A percentile compares a stretch with the other conserved stretches of the same genome.
phyloP scores from a whole-genome alignment of 805 yeast species.

The Candida silvicultrix region DNA sequence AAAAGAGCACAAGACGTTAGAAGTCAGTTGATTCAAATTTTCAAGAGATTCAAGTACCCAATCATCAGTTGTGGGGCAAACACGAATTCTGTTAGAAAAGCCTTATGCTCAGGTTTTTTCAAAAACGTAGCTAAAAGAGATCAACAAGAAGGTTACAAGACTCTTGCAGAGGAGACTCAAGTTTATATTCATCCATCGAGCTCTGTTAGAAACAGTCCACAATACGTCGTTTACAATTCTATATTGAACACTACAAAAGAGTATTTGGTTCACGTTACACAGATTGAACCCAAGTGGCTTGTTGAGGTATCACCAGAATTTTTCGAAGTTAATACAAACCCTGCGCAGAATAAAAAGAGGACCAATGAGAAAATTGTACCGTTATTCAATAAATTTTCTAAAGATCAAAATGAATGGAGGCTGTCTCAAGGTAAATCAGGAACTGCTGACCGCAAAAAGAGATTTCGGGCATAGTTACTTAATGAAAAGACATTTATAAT shows the following conservation, averaged over 20 bases:
- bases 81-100: constrained; percentile 49
- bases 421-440: constrained; percentile 21
- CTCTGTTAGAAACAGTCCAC: constrained; percentile 58
- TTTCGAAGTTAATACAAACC: constrained; percentile 45
- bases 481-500: too few relatives aligned
- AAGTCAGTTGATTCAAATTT: constrained; percentile 55
- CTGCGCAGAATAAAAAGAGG: constrained; percentile 30
- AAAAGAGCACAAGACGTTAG: constrained; percentile 75
- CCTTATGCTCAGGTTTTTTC: constrained; percentile 64
- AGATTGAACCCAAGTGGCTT: constrained; percentile 80
- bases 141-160: constrained; percentile 68
- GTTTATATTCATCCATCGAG: constrained; percentile 89
- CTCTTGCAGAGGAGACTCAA: constrained; percentile 62
- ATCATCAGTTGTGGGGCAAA: constrained; percentile 48
- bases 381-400: constrained; percentile 52
- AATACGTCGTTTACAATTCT: constrained; percentile 78
- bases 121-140: constrained; percentile 62
- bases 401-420: constrained; percentile 71
- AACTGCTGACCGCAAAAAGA: constrained; percentile 31
- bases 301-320: constrained; percentile 63
- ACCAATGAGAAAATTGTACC: constrained; percentile 70
- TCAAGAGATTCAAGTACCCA: constrained; percentile 41
- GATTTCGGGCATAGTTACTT: constrained; percentile 10
- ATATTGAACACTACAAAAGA: constrained; percentile 79
- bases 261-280: constrained; percentile 84